Percentiles rank a stretch among this genome's conserved stretches.
Conservation (phyloP, 257 asterid species). For the Cinchona pubescens region DNA sequence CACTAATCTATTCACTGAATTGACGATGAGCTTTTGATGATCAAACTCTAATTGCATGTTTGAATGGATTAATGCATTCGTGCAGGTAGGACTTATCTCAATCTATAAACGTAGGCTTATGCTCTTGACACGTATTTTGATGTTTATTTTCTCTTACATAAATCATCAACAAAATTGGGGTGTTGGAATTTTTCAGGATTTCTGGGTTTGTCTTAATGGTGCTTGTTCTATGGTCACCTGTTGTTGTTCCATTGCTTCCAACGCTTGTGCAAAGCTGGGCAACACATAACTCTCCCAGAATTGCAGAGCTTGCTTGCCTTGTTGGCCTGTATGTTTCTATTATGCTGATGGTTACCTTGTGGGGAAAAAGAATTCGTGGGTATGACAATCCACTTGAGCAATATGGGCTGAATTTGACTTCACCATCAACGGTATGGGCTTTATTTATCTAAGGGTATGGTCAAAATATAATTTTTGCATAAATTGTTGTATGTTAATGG, state of each 20-base stretch:
- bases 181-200: slow-evolving; percentile 45
- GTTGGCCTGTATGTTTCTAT: slow-evolving; percentile 71
- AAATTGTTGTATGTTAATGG: neutral
- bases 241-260: slow-evolving; percentile 82
- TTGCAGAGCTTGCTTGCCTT: slow-evolving; percentile 72
- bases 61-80: neutral
- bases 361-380: slow-evolving; percentile 92
- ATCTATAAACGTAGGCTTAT: no score
- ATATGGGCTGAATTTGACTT: slow-evolving; percentile 78
- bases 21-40: neutral
- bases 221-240: slow-evolving; percentile 92
- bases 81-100: neutral
- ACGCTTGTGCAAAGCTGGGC: slow-evolving; percentile 80
- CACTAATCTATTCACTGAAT: no score
- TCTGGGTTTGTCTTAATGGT: slow-evolving; percentile 74
- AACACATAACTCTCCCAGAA: slow-evolving; percentile 47
- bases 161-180: neutral
- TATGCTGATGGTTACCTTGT: slow-evolving; percentile 59
- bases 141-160: neutral
- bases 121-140: neutral
- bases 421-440: slow-evolving; percentile 54
- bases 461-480: neutral
- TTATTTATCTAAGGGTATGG: neutral
- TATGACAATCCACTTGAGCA: slow-evolving; percentile 70
- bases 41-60: neutral